Conservation (phyloP, 345 rosid genomes). For the Clausena lansium region DNA sequence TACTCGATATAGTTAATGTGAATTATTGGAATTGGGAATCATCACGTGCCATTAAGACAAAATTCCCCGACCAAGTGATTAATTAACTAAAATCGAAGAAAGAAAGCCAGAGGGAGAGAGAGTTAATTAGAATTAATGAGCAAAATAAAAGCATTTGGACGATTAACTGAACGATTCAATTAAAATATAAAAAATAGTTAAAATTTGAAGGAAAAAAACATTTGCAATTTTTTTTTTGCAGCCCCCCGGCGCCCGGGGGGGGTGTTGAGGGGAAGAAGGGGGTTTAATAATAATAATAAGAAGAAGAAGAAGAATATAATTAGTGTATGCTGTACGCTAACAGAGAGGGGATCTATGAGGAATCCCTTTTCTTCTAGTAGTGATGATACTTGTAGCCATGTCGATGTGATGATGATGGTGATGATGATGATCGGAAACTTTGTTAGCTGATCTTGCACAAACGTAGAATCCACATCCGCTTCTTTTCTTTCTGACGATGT, state of each 20-base stretch:
- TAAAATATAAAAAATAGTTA: slow-evolving; percentile 18
- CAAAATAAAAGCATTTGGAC: not conserved
- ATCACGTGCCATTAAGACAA: slow-evolving; percentile 91
- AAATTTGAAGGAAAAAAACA: not conserved
- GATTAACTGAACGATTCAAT: slow-evolving; percentile 23
- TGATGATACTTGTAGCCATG: slow-evolving; percentile 52
- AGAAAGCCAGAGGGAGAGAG: not conserved
- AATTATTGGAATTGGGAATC: slow-evolving; percentile 60
- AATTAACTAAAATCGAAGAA: slow-evolving; percentile 30
- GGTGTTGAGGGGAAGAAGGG: too few relatives aligned
- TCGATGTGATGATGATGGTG: slow-evolving; percentile 36
- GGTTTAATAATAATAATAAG: too few relatives aligned
- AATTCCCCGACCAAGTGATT: slow-evolving; percentile 61
- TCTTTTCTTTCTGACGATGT: slow-evolving; percentile 73
- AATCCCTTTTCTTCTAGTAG: slow-evolving; percentile 85
- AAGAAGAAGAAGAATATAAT: too few relatives aligned
- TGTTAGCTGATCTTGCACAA: slow-evolving; percentile 54
- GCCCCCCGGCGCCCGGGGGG: too few relatives aligned
- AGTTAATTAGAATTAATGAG: not conserved
- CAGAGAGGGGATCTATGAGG: slow-evolving; percentile 94
- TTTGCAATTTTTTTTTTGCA: not conserved
- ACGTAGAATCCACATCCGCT: slow-evolving; percentile 61
- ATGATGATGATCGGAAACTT: slow-evolving; percentile 45
- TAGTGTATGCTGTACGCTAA: slow-evolving; percentile 25
- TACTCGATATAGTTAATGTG: not conserved